Evolutionary conservation across 202 grass and related monocot species (phyloP).

Genomic region (Setaria viridis): DNA sequence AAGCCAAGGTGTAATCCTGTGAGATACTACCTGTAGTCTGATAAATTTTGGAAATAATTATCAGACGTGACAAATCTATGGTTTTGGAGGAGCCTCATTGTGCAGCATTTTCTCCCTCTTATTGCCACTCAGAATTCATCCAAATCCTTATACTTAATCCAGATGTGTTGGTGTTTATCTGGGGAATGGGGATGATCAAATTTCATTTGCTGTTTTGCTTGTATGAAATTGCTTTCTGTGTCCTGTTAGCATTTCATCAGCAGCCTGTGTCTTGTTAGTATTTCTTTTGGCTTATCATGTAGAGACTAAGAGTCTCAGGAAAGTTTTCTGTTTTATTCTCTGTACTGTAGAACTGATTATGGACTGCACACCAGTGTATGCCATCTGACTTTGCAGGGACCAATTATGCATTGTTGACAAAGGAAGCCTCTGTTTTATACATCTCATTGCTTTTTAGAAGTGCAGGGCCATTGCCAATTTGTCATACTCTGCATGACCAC

Average conservation of each 20-base stretch:
- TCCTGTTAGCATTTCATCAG: not conserved
- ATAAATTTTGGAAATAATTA: not conserved
- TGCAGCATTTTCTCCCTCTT: not conserved
- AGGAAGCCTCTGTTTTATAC: not conserved
- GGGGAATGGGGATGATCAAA: not conserved
- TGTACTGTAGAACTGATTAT: not conserved
- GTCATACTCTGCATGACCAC: not conserved
- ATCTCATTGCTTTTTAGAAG: not conserved
- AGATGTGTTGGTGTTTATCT: not conserved
- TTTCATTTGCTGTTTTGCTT: not conserved
- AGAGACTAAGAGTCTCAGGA: not conserved
- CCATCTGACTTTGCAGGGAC: not conserved
- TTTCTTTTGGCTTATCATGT: not conserved
- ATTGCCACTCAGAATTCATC: constrained; percentile 1
- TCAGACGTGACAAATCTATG: not conserved
- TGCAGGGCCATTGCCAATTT: not conserved
- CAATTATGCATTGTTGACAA: not conserved
- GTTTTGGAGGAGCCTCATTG: not conserved
- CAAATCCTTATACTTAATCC: not conserved
- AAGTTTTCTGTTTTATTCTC: not conserved
- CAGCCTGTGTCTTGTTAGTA: not conserved
- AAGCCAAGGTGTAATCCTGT: not conserved
- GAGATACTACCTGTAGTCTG: not conserved
- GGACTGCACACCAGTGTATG: not conserved
- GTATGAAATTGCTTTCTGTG: not conserved